Conservation (phyloP, 176 grass and related monocot genomes). For the Themeda triandra region DNA sequence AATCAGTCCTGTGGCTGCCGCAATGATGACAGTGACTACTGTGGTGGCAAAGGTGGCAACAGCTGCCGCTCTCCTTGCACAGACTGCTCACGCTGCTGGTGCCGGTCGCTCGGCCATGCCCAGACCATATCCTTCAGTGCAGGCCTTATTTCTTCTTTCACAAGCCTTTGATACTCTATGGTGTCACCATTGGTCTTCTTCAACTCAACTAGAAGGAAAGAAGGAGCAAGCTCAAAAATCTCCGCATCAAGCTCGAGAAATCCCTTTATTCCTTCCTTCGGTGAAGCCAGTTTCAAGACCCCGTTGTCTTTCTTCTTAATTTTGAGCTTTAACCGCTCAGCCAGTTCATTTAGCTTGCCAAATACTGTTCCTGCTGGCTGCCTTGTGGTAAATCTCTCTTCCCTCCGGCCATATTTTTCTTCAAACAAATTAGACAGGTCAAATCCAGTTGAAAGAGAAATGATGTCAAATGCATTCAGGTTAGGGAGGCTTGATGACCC, state of each 20-base stretch:
- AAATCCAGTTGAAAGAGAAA: slow-evolving; percentile 63
- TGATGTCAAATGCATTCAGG: slow-evolving; percentile 71
- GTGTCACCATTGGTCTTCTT: slow-evolving; percentile 55
- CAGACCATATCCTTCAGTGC: slow-evolving; percentile 47
- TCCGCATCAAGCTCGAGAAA: slow-evolving; percentile 48
- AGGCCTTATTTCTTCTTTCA: slow-evolving; percentile 51
- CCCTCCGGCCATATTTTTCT: slow-evolving; percentile 21
- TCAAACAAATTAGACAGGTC: slow-evolving; percentile 60
- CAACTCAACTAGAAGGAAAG: slow-evolving; percentile 44
- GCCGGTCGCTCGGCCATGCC: slow-evolving; percentile 34
- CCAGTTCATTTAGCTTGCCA: slow-evolving; percentile 52
- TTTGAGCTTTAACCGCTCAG: slow-evolving; percentile 43
- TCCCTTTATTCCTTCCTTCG: slow-evolving; percentile 57
- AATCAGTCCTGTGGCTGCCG: neutral
- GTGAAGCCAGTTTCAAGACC: slow-evolving; percentile 42
- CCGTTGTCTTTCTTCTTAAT: slow-evolving; percentile 56
- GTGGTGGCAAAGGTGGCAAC: slow-evolving; percentile 3
- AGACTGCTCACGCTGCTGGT: neutral
- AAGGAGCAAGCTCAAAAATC: slow-evolving; percentile 55
- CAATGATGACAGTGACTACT: neutral
- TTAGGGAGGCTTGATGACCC: slow-evolving; percentile 26
- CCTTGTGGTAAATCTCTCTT: slow-evolving; percentile 52
- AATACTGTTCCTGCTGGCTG: slow-evolving; percentile 38
- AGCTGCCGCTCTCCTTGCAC: slow-evolving; percentile 8
- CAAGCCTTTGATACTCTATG: slow-evolving; percentile 48